phyloP scores from a whole-genome alignment of 345 rosid genomes.

The Crucihimalaya himalaica region DNA sequence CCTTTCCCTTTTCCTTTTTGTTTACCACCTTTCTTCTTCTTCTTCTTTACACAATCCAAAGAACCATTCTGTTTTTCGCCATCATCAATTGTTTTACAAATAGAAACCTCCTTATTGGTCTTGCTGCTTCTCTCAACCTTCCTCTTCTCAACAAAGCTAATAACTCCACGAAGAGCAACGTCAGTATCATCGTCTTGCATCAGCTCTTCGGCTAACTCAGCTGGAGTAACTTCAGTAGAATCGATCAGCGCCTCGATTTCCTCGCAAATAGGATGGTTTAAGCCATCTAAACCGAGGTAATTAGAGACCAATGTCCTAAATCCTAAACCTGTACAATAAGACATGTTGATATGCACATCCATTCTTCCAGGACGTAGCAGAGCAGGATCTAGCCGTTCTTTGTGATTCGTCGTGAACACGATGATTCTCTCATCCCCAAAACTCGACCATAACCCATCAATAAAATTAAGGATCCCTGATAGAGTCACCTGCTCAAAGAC shows the following conservation, averaged over 20 bases:
- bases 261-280: conserved; percentile 34
- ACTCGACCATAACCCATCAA: conserved; percentile 47
- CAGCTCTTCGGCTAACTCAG: conserved; percentile 53
- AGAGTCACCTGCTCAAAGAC: conserved; percentile 33
- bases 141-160: conserved; percentile 46
- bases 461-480: conserved; percentile 42
- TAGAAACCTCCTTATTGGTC: conserved; percentile 7
- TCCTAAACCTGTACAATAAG: conserved; percentile 47
- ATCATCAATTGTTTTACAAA: not conserved
- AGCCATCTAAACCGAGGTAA: conserved; percentile 39
- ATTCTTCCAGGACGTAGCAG: conserved; percentile 46
- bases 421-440: conserved; percentile 45
- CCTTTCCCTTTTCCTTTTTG: not conserved
- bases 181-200: conserved; percentile 52
- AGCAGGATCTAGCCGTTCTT: conserved; percentile 41
- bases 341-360: conserved; percentile 53
- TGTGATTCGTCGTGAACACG: conserved; percentile 44
- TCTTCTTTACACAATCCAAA: not conserved
- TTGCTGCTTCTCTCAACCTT: conserved; percentile 30
- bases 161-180: conserved; percentile 38
- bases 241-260: conserved; percentile 46
- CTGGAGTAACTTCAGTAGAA: conserved; percentile 47
- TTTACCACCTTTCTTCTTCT: not conserved
- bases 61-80: not conserved
- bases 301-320: conserved; percentile 49